Conservation (phyloP, 805 yeast species). For the Monosporozyma yasuniensis region DNA sequence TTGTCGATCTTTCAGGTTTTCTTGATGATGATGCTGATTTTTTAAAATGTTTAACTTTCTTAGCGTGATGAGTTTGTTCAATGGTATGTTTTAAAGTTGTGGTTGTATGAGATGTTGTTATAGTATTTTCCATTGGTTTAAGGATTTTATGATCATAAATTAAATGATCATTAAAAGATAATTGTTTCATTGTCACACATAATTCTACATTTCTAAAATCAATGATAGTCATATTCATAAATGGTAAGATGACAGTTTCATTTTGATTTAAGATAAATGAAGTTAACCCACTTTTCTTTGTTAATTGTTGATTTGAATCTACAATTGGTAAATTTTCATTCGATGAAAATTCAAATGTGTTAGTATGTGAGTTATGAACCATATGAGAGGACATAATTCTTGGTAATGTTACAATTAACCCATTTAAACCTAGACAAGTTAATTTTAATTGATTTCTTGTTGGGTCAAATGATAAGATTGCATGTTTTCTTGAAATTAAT, state of each 20-base stretch:
- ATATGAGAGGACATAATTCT: slow-evolving; percentile 30
- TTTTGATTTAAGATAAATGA: slow-evolving; percentile 39
- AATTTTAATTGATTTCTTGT: slow-evolving; percentile 38
- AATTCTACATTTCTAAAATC: slow-evolving; percentile 49
- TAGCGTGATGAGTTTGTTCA: not conserved
- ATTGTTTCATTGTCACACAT: slow-evolving; percentile 5
- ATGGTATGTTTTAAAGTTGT: too few relatives aligned
- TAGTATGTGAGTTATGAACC: slow-evolving; percentile 10
- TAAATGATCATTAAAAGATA: slow-evolving; percentile 26
- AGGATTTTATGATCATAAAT: not conserved
- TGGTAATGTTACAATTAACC: slow-evolving; percentile 60
- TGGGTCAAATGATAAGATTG: slow-evolving; percentile 33
- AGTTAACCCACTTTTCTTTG: slow-evolving; percentile 14
- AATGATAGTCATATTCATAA: slow-evolving; percentile 49
- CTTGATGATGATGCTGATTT: too few relatives aligned
- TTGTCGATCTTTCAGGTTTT: slow-evolving; percentile 1
- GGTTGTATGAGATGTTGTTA: not conserved
- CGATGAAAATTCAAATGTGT: slow-evolving; percentile 21
- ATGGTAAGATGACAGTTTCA: slow-evolving; percentile 60
- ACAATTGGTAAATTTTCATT: not conserved
- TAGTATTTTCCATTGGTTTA: not conserved
- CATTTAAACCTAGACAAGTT: slow-evolving; percentile 76
- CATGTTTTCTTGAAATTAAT: slow-evolving; percentile 28
- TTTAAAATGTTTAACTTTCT: not conserved
- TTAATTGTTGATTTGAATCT: slow-evolving; percentile 8